These are phyloP conservation scores for Xanthoconium purpureum DNA, from an alignment of 768 basidiomycete genomes.

Conservation along the genomic window DNA sequence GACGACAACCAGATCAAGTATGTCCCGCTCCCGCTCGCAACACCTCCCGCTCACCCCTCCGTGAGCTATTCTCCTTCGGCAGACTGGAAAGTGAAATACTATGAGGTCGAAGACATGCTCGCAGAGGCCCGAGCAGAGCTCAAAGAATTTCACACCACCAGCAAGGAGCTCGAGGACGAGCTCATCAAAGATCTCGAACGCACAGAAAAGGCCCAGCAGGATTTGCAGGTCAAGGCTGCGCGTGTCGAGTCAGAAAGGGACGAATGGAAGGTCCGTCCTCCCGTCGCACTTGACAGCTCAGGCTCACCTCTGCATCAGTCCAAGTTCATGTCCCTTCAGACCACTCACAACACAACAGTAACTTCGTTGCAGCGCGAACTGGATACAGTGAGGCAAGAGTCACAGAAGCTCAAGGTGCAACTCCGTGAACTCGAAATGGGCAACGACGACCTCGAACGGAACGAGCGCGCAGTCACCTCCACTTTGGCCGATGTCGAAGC, in stretches of 20 bases:
- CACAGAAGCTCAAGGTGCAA: slow-evolving; percentile 67
- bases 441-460: slow-evolving; percentile 95
- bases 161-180: slow-evolving; percentile 92
- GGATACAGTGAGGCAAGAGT: slow-evolving; percentile 74
- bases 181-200: slow-evolving; percentile 86
- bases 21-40: slow-evolving; percentile 12
- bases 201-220: slow-evolving; percentile 81
- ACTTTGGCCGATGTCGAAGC: slow-evolving; percentile 81
- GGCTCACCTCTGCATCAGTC: slow-evolving; percentile 39
- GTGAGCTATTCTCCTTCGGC: slow-evolving; percentile 54
- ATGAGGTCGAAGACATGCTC: slow-evolving; percentile 82
- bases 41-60: slow-evolving; percentile 19
- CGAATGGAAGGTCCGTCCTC: slow-evolving; percentile 81
- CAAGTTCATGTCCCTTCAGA: slow-evolving; percentile 87
- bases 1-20: slow-evolving; percentile 69
- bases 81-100: slow-evolving; percentile 79
- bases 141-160: slow-evolving; percentile 81
- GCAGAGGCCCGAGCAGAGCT: slow-evolving; percentile 81
- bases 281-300: neutral
- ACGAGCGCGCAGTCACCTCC: slow-evolving; percentile 84
- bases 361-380: slow-evolving; percentile 90
- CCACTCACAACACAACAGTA: slow-evolving; percentile 85
- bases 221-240: slow-evolving; percentile 67
- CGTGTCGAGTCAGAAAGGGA: slow-evolving; percentile 75
- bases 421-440: slow-evolving; percentile 93